Base-by-base conservation (phyloP, 371 early-diverging fungal species). In the Lichtheimia ramosa region DNA sequence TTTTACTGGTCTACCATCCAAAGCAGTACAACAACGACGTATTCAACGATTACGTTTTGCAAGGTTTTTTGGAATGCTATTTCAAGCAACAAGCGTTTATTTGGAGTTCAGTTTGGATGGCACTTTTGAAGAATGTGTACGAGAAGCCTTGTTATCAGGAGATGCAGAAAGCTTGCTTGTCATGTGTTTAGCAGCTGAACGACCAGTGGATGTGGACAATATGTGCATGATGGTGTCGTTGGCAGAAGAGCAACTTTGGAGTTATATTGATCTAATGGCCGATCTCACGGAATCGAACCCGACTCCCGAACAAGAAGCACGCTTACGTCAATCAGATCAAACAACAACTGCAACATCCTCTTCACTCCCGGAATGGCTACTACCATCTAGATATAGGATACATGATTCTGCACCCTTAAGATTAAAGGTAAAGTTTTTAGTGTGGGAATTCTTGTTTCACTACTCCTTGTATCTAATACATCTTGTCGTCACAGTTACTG, bases 61-160 rank as follows among this genome's bases (percentile, higher is more conserved):
- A 5, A 51, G 64, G 10, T 77, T 75, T 50, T 77, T 77, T 63
- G 81, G 81, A 7, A 48, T 56, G 3, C 50, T 81, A 18, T 81
- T 77, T 58, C 70, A 72, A 43, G 65, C 74, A 3, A 75, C 74
- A 0, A 77, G 81, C 51, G 52, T 77, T 6, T 75, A 77, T 41
- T 53, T 77, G 39, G 81, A 81, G 61, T 75, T 78, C 2, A 74
- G 69, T 48, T 56, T 77, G 48, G 73, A 75, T 51, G 78, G 81
- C 0, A 66, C 78, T 0, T 74, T 75, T 65, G 81, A 81, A n/a
- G 81, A 81, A 43, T 77, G 78, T 46, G 62, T 63, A 1, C 54
- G 81, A 15, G 81, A 81, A 52, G 78, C 74, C 0, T 46, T 77
- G 6, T 78, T 81, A 42, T 54, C 68, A 5, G 81, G 78, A 0